phyloP scores from a whole-genome alignment of 2,329 filamentous ascomycete genomes.

The Pseudogymnoascus sp. region DNA sequence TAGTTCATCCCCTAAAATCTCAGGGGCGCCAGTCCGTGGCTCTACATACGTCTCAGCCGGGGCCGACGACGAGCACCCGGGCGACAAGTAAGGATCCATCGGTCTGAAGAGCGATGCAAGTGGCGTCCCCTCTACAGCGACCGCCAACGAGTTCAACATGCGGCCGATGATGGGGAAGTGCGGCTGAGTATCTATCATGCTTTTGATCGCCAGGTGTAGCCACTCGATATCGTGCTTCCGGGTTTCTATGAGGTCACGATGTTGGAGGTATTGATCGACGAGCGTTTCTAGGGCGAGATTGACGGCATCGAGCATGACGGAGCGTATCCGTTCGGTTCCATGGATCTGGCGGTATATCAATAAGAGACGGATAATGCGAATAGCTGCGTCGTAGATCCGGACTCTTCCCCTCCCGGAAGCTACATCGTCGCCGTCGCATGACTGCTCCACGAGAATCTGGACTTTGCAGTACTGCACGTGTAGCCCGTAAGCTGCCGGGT shows the following conservation, averaged over 20 bases:
- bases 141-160: background rate
- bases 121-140: background rate
- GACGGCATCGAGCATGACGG: conserved; percentile 7
- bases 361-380: conserved; percentile 6
- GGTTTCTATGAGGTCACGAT: background rate
- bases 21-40: background rate
- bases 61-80: background rate
- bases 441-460: conserved; percentile 4
- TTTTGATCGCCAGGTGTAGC: conserved; percentile 2
- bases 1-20: background rate
- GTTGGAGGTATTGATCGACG: background rate
- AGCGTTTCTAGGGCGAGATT: background rate
- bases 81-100: background rate
- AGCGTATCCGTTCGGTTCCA: conserved; percentile 1
- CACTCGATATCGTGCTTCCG: background rate
- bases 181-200: conserved; percentile 1
- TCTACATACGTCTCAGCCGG: background rate
- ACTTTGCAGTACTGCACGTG: conserved; percentile 10
- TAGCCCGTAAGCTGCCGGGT: background rate
- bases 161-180: conserved; percentile 8
- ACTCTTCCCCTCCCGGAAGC: background rate
- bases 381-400: background rate
- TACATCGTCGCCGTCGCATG: background rate
- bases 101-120: background rate
- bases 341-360: conserved; percentile 4